Evolutionary conservation across 805 yeast genomes (phyloP).

Genomic region (Yarrowia sp.): DNA sequence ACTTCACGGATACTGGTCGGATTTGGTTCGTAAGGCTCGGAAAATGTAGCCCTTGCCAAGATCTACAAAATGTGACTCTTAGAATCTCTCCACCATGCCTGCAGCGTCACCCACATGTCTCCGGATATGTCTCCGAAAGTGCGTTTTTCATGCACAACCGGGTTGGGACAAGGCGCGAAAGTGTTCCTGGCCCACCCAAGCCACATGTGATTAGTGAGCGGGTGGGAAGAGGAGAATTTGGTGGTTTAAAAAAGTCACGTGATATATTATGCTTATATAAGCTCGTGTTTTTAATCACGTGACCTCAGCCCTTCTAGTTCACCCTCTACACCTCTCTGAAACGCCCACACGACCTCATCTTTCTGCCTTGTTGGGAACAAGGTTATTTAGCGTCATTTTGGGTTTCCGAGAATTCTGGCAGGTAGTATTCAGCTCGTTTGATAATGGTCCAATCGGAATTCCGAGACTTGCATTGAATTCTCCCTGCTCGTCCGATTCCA

Average conservation of each 20-base stretch:
- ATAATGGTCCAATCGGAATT: background rate
- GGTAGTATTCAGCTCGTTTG: no score
- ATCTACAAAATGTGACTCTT: background rate
- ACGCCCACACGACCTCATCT: slow-evolving; percentile 9
- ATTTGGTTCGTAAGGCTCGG: background rate
- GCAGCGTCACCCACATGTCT: background rate
- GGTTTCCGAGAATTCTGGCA: background rate
- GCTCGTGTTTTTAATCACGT: background rate
- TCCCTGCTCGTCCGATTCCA: background rate
- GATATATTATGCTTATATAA: background rate
- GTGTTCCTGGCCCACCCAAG: slow-evolving; percentile 2
- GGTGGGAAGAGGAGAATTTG: background rate
- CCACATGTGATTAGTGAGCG: slow-evolving; percentile 16
- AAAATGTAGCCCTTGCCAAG: background rate
- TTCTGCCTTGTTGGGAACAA: background rate
- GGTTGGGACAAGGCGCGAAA: background rate
- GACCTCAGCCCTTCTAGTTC: background rate
- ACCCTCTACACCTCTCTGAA: no score
- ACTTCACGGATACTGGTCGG: background rate
- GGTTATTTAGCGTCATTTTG: background rate
- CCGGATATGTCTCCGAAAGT: background rate
- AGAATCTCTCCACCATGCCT: no score
- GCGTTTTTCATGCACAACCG: background rate
- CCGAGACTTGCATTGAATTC: no score
- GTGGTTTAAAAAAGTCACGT: background rate